Evolutionary conservation across 352 stramenopile species (phyloP).

Genomic region (Aphanomyces cochlioides): DNA sequence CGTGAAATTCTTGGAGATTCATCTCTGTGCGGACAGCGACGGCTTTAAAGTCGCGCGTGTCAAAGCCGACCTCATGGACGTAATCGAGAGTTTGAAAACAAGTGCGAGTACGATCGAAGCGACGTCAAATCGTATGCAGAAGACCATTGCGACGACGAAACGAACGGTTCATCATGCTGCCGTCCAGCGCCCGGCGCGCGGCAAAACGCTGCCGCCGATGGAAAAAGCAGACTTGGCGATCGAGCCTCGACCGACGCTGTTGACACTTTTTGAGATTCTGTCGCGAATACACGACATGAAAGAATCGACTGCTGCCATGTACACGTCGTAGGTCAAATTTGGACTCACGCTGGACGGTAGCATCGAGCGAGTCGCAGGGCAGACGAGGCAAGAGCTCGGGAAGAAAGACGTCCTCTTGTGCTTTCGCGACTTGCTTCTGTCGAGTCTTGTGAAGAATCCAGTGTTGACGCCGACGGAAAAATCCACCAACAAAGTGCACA

Average conservation of each 20-base stretch:
- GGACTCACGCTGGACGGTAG: too few species aligned
- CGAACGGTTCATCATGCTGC: slow-evolving; percentile 58
- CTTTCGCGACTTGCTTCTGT: slow-evolving; percentile 24
- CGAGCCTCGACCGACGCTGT: slow-evolving; percentile 20
- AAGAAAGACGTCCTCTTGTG: slow-evolving; percentile 28
- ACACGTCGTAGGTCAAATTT: background rate
- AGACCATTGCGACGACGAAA: slow-evolving; percentile 42
- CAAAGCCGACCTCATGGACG: slow-evolving; percentile 45
- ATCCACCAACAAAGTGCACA: slow-evolving; percentile 19
- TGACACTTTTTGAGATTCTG: background rate
- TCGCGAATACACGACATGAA: background rate
- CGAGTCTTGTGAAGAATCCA: slow-evolving; percentile 16
- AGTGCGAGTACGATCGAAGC: slow-evolving; percentile 52
- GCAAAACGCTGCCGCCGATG: slow-evolving; percentile 31
- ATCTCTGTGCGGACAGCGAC: slow-evolving; percentile 18
- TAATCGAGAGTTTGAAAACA: slow-evolving; percentile 52
- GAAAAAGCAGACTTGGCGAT: background rate
- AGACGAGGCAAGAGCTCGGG: background rate
- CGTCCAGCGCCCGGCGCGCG: slow-evolving; percentile 35
- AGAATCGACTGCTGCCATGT: background rate
- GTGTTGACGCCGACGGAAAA: background rate
- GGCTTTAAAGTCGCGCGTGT: slow-evolving; percentile 16
- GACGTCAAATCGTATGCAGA: slow-evolving; percentile 60
- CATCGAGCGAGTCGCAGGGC: too few species aligned
- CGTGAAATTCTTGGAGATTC: slow-evolving; percentile 11